phyloP scores from a whole-genome alignment of 805 yeast species.

The Pichia gijzeniarum region DNA sequence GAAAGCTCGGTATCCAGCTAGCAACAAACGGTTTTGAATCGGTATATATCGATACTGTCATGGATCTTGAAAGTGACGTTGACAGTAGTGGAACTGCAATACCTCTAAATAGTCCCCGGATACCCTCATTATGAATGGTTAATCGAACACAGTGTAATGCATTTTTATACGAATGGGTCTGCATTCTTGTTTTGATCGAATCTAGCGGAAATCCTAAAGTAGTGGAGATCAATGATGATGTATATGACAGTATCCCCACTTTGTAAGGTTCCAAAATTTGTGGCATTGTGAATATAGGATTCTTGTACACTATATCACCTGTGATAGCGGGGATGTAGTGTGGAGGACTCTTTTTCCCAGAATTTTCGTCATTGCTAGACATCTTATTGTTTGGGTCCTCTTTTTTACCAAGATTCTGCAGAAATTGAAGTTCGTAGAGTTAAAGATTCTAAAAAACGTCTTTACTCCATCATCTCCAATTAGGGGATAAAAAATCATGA shows the following conservation, averaged over 20 bases:
- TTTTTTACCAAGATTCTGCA: no score
- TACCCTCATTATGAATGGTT: constrained; percentile 57
- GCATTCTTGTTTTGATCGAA: constrained; percentile 82
- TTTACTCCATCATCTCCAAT: no score
- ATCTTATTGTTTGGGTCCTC: no score
- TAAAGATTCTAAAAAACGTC: no score
- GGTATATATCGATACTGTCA: constrained; percentile 61
- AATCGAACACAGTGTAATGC: constrained; percentile 50
- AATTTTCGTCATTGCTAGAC: not conserved
- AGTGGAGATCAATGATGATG: constrained; percentile 57
- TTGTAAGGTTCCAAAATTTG: constrained; percentile 42
- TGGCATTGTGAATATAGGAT: constrained; percentile 47
- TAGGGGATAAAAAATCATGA: no score
- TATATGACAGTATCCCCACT: constrained; percentile 54
- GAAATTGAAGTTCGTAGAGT: no score
- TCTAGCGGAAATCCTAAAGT: constrained; percentile 79
- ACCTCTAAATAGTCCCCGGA: constrained; percentile 69
- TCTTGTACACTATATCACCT: constrained; percentile 40
- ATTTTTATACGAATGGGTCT: constrained; percentile 59
- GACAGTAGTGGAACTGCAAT: constrained; percentile 66
- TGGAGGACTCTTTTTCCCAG: not conserved
- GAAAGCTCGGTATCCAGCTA: not conserved
- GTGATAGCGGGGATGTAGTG: constrained; percentile 46
- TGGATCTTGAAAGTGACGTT: constrained; percentile 56
- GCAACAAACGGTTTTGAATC: constrained; percentile 39